Percentiles rank a stretch among this genome's conserved stretches.
These are phyloP conservation scores for Bacidia rubella DNA, from an alignment of 495 filamentous ascomycete genomes.

Conservation along the genomic window DNA sequence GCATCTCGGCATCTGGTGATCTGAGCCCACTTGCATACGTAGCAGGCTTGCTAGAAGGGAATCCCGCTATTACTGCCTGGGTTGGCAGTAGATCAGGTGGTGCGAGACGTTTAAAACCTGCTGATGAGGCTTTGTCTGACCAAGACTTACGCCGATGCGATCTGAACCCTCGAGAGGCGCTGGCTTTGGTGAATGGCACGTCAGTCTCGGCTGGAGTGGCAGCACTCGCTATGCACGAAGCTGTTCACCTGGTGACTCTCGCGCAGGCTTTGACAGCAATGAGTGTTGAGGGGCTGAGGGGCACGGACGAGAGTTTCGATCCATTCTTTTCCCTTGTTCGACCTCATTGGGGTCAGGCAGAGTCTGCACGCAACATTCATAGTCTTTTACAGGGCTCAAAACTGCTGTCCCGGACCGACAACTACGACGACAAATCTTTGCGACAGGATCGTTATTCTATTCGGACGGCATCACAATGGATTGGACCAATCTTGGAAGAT, in stretches of 20 bases:
- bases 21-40: constrained; percentile 48
- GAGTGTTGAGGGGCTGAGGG: constrained; percentile 31
- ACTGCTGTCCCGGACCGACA: constrained; percentile 17
- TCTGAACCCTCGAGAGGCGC: constrained; percentile 18
- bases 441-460: constrained; percentile 49
- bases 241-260: constrained; percentile 39
- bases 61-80: constrained; percentile 16
- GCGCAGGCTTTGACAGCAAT: constrained; percentile 40
- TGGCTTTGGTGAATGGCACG: constrained; percentile 51
- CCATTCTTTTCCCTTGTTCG: constrained; percentile 44
- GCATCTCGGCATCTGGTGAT: constrained; percentile 57
- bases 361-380: constrained; percentile 42
- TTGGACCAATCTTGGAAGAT: constrained; percentile 50
- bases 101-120: background rate
- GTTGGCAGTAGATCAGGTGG: background rate
- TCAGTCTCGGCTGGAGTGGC: constrained; percentile 37
- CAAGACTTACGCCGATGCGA: background rate
- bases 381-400: constrained; percentile 32
- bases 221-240: constrained; percentile 38
- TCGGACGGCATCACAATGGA: constrained; percentile 48
- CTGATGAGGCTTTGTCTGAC: background rate
- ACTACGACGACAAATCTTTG: constrained; percentile 21
- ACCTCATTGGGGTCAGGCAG: constrained; percentile 48
- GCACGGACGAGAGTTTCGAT: constrained; percentile 39
- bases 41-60: constrained; percentile 44